Evolutionary conservation across 768 basidiomycete genomes (phyloP).

Genomic region (Cyathus striatus): DNA sequence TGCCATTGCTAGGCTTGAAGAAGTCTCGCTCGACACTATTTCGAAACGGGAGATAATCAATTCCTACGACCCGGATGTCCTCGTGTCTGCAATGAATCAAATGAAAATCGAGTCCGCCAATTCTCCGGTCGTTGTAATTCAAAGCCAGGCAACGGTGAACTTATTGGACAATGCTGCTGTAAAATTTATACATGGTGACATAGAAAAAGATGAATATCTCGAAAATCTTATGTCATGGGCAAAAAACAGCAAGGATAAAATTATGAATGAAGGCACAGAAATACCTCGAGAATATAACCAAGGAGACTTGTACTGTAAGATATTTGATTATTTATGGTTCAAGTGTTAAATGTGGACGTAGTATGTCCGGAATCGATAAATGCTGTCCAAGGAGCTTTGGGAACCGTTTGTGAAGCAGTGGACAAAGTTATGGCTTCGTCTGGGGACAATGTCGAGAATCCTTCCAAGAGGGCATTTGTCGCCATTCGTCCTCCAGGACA

Average conservation of each 20-base stretch:
- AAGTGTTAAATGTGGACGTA: slow-evolving; percentile 16
- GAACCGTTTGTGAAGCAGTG: slow-evolving; percentile 85
- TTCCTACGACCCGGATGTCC: slow-evolving; percentile 12
- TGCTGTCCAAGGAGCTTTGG: slow-evolving; percentile 78
- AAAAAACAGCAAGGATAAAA: slow-evolving; percentile 53
- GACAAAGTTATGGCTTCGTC: slow-evolving; percentile 49
- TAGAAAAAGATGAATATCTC: slow-evolving; percentile 62
- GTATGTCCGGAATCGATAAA: slow-evolving; percentile 76
- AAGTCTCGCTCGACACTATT: slow-evolving; percentile 8
- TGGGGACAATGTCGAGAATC: slow-evolving; percentile 1
- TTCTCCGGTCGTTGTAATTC: slow-evolving; percentile 37
- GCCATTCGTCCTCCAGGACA: slow-evolving; percentile 89
- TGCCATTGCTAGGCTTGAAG: slow-evolving; percentile 69
- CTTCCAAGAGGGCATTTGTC: slow-evolving; percentile 61
- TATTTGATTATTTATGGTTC: slow-evolving; percentile 4
- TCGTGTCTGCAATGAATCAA: slow-evolving; percentile 19
- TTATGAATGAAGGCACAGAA: slow-evolving; percentile 61
- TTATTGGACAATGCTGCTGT: slow-evolving; percentile 59
- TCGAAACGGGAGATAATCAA: slow-evolving; percentile 4
- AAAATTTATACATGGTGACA: slow-evolving; percentile 70
- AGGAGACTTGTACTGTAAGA: slow-evolving; percentile 80
- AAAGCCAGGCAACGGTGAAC: slow-evolving; percentile 50
- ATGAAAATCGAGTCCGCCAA: slow-evolving; percentile 14
- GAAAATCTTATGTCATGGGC: slow-evolving; percentile 59
- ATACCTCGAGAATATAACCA: slow-evolving; percentile 71